phyloP scores from a whole-genome alignment of 2,329 filamentous ascomycete genomes.

The Phaeosphaeriaceae sp. region DNA sequence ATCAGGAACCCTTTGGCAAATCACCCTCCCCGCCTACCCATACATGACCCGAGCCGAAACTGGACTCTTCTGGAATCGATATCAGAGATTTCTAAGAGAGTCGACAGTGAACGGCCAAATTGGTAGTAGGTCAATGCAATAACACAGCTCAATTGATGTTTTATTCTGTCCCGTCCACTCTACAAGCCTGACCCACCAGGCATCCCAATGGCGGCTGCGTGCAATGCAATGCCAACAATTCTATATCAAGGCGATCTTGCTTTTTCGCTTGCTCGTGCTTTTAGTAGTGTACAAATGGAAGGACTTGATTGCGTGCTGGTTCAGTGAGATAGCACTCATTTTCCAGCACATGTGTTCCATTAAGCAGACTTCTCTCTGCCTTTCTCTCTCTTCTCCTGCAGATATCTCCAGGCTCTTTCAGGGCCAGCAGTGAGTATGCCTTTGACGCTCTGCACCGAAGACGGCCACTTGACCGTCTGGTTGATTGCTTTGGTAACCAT shows the following conservation, averaged over 20 bases:
- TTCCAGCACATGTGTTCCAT: background rate
- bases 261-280: slow-evolving; percentile 18
- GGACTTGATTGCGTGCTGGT: background rate
- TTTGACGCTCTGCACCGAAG: slow-evolving; percentile 86
- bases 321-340: background rate
- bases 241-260: background rate
- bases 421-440: slow-evolving; percentile 80
- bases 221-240: slow-evolving; percentile 8
- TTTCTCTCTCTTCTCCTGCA: slow-evolving; percentile 74
- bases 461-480: slow-evolving; percentile 91
- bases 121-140: background rate
- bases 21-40: too few relatives aligned
- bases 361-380: slow-evolving; percentile 40
- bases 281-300: slow-evolving; percentile 27
- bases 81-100: too few relatives aligned
- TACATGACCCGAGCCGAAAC: too few relatives aligned
- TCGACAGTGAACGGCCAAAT: too few relatives aligned
- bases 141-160: background rate
- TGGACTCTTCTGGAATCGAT: too few relatives aligned
- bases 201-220: slow-evolving; percentile 18
- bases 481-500: slow-evolving; percentile 80
- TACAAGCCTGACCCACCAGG: slow-evolving; percentile 32
- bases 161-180: background rate
- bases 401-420: slow-evolving; percentile 73
- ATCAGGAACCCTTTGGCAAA: too few relatives aligned